Base-by-base conservation (phyloP, 345 rosid species). In the Citrus reticulata region DNA sequence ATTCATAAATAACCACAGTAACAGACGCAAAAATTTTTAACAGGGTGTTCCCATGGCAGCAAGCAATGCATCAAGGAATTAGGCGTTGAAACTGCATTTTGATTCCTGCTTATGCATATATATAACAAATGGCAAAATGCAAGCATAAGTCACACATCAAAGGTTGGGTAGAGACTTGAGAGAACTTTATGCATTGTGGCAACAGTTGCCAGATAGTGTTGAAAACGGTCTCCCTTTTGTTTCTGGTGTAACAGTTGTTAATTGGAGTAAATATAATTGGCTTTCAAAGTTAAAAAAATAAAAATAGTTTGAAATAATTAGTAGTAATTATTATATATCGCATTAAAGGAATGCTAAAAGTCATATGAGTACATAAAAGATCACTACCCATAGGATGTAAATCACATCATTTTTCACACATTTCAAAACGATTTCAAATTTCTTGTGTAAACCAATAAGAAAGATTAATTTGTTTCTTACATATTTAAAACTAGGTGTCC, bases 1-100 rank as follows among this genome's bases (percentile, higher is more conserved):
- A 39, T 54, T 35, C 59, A 42, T 19, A 27, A 20, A 11, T 3
- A 46, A 11, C 30, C 70, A 68, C 71, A 32, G 27, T 34, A 8
- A 19, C 7, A 20, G 8, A 46, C 42, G 30, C 42, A 66, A 54
- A 7, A 34, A 34, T 35, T 46, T 46, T 46, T 49, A 8, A 34
- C 64, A 16, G 17, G 27, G 35, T 54, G 79, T 66, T 51, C 24
- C 78, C 78, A 75, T 17, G 3, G 62, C 13, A 64, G 49, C 72
- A 54, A 49, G 79, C 79, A 76, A 35, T 22, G 24, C 65, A 24
- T 51, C 72, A 76, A 67, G 39, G 79, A 66, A 66, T 34, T 66
- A 54, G 79, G 65, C 72, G 37, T 57, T 24, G 35, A 37, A 65
- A 34, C 35, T 67, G 79, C 65, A 20, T 13, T 64, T 60, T 55